Evolutionary conservation across 306 rosid species (phyloP), one percentile per base, ranked within the genome.

Genomic region (Oemleria cerasiformis): DNA sequence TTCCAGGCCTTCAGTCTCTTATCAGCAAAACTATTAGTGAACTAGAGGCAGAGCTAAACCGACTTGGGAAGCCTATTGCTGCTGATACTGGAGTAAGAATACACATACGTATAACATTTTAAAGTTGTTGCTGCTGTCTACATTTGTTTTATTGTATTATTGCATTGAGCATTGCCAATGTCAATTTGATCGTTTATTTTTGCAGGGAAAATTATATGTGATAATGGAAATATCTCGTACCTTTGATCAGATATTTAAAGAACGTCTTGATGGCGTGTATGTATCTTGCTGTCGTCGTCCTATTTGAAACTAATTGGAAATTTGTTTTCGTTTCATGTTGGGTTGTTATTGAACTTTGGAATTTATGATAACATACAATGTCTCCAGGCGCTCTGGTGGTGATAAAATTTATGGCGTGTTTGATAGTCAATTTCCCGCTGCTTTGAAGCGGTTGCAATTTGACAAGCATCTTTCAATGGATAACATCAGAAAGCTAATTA

Each of bases 191-290:
- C 40, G 3, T 8, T 68, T 38, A 19, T 34, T 43, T 39, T 9
- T 66, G 61, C 76, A 82, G 86, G 86, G 84, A 42, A 79, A 83
- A 40, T 64, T 83, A 45, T 83, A 83, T 65, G 80, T 79, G 73
- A 72, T 79, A 42, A 75, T 83, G 86, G 86, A 83, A 72, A 83
- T 83, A 43, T 83, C 77, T 59, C 86, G 81, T 63, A 79, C 79
- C 19, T 83, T 83, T 25, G 86, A 83, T 73, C 84, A 79, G 76
- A 83, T 75, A 55, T 83, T 83, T 48, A 83, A 83, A 76, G 84
- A 83, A 75, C 84, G 73, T 68, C 81, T 83, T n/a, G 86, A 83
- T 68, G 84, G 86, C 70, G 79, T 72, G 86, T 82, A 75, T 19
- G 76, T 75, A 62, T 70, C 64, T 5, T 39, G 59, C 13, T 11